These are phyloP conservation scores for Phyllosticta citribraziliensis DNA, from an alignment of 2,329 filamentous ascomycete genomes.

Conservation along the genomic window DNA sequence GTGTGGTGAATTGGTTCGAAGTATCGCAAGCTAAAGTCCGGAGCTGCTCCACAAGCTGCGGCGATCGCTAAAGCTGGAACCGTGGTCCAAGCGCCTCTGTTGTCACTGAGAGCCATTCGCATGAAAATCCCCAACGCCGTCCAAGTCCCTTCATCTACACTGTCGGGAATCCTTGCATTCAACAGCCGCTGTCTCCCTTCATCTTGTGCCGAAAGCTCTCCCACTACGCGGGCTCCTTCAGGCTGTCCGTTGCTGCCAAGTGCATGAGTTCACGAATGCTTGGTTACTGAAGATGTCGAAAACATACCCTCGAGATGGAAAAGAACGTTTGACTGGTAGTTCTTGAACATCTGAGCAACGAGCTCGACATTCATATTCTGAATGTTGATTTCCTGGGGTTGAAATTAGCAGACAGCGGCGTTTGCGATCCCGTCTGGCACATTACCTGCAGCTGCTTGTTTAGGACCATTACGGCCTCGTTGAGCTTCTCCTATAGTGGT, in stretches of 20 bases:
- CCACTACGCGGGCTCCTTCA: constrained; percentile 62
- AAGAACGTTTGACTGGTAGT: constrained; percentile 94
- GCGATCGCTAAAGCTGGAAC: background rate
- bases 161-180: background rate
- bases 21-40: constrained; percentile 10
- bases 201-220: background rate
- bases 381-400: constrained; percentile 78
- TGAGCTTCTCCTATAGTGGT: constrained; percentile 76
- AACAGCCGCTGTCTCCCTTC: no score
- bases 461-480: constrained; percentile 84
- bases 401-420: background rate
- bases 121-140: background rate
- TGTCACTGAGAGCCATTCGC: background rate
- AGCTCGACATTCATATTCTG: constrained; percentile 99
- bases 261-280: background rate
- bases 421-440: background rate
- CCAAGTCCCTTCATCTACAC: background rate
- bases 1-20: background rate
- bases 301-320: constrained; percentile 87
- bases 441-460: constrained; percentile 83
- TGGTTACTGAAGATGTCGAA: background rate
- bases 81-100: background rate
- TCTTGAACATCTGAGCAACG: constrained; percentile 99
- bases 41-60: constrained; percentile 9
- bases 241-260: constrained; percentile 63